Conservation (phyloP, 768 basidiomycete species). For the Lentinus brumalis region DNA sequence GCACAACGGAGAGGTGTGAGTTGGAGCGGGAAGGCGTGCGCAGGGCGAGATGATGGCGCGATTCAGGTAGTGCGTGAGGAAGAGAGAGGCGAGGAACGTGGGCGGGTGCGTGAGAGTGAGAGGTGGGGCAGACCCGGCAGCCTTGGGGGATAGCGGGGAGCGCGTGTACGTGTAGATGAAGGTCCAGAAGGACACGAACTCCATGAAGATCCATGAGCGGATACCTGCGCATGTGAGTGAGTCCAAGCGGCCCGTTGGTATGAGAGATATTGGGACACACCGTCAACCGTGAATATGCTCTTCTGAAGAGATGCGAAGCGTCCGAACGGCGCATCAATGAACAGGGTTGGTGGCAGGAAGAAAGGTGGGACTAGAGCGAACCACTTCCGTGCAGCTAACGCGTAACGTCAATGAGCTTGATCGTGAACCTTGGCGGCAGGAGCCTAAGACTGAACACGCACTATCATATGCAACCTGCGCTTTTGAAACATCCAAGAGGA, state of each 20-base stretch:
- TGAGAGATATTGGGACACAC: constrained; percentile 31
- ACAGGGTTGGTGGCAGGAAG: constrained; percentile 41
- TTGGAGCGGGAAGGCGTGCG: constrained; percentile 79
- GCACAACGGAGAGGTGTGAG: constrained; percentile 65
- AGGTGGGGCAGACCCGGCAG: constrained; percentile 31
- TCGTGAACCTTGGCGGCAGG: neutral
- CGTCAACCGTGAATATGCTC: constrained; percentile 58
- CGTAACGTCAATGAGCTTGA: neutral
- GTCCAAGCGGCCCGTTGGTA: constrained; percentile 23
- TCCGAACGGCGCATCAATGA: constrained; percentile 80
- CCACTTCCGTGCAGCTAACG: constrained; percentile 43
- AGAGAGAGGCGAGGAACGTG: constrained; percentile 56
- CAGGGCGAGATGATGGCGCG: constrained; percentile 81
- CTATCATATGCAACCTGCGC: constrained; percentile 12
- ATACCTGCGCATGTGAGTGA: constrained; percentile 33
- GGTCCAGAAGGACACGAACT: constrained; percentile 58
- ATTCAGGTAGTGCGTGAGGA: constrained; percentile 79
- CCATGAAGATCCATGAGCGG: constrained; percentile 78
- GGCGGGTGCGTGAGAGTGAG: constrained; percentile 42
- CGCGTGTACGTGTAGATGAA: constrained; percentile 54
- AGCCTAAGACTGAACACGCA: neutral
- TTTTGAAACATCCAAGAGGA: neutral
- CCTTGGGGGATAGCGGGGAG: constrained; percentile 45
- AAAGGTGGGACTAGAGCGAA: constrained; percentile 45
- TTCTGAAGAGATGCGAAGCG: constrained; percentile 57